Percentiles rank a stretch among this genome's conserved stretches.
Evolutionary conservation across 805 yeast species (phyloP).

Genomic region (Starmerella ratchasimensis): DNA sequence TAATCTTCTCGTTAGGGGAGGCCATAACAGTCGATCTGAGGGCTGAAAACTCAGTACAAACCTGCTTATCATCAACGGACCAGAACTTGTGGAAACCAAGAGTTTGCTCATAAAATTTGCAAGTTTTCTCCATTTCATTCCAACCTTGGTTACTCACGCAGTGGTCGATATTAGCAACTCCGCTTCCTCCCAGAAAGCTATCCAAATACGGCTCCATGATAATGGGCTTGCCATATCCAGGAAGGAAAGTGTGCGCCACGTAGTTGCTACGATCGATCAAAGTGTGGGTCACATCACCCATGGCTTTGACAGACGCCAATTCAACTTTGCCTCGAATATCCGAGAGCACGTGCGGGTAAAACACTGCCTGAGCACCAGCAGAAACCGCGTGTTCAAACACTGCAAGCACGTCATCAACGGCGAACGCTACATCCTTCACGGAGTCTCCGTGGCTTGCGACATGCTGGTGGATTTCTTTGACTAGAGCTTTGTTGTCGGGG

Average conservation of each 20-base stretch:
- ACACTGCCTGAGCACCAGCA: constrained; percentile 36
- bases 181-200: constrained; percentile 27
- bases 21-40: constrained; percentile 68
- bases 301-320: constrained; percentile 38
- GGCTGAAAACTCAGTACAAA: constrained; percentile 58
- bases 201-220: constrained; percentile 18
- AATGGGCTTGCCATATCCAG: constrained; percentile 30
- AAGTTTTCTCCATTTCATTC: constrained; percentile 47
- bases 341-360: constrained; percentile 11
- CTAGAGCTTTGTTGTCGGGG: constrained; percentile 19
- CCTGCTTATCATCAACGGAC: constrained; percentile 71
- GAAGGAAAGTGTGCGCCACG: constrained; percentile 36
- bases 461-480: constrained; percentile 34
- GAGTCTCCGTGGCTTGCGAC: constrained; percentile 58
- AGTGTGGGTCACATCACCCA: constrained; percentile 60
- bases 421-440: constrained; percentile 61
- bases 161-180: constrained; percentile 47
- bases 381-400: constrained; percentile 36
- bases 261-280: constrained; percentile 36
- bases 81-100: constrained; percentile 69
- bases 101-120: constrained; percentile 44
- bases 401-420: constrained; percentile 38
- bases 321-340: constrained; percentile 42
- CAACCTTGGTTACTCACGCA: constrained; percentile 69
- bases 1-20: constrained; percentile 45